phyloP scores from a whole-genome alignment of 1,284 basidiomycete species.

The Trichosporon ovoides region DNA sequence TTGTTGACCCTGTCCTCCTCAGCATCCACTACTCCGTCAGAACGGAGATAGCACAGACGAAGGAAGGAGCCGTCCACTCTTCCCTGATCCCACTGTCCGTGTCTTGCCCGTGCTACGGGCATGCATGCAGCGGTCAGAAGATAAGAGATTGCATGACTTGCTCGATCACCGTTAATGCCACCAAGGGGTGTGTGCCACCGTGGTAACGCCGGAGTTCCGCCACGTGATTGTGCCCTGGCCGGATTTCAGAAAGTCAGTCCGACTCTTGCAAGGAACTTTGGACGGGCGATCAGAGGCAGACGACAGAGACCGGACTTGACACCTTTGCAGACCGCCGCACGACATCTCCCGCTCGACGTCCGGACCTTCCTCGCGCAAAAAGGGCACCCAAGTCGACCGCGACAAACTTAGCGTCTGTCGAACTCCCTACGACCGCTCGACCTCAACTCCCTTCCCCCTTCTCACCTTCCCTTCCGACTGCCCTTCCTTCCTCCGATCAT shows the following conservation, averaged over 20 bases:
- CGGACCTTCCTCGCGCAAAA: not conserved
- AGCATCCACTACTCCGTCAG: too few species aligned
- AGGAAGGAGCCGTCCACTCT: too few species aligned
- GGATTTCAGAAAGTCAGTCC: conserved; percentile 3
- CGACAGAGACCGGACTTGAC: not conserved
- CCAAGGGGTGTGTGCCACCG: not conserved
- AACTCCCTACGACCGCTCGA: not conserved
- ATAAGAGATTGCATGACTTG: too few species aligned
- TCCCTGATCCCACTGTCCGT: too few species aligned
- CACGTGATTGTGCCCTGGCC: not conserved
- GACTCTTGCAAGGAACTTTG: not conserved
- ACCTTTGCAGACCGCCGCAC: too few species aligned
- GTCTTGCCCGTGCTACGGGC: too few species aligned
- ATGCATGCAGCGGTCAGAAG: too few species aligned
- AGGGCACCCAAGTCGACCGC: not conserved
- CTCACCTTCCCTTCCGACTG: not conserved
- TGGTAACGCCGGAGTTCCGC: conserved; percentile 6
- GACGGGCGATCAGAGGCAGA: conserved; percentile 1
- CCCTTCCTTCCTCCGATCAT: not conserved
- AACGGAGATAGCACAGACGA: too few species aligned
- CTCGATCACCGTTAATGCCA: too few species aligned
- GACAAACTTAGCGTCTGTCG: not conserved
- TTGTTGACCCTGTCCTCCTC: too few species aligned
- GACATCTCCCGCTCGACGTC: too few species aligned
- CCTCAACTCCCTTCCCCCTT: not conserved